These are phyloP conservation scores for Capsella bursapastoris DNA, from an alignment of 345 rosid genomes.

Conservation along the genomic window DNA sequence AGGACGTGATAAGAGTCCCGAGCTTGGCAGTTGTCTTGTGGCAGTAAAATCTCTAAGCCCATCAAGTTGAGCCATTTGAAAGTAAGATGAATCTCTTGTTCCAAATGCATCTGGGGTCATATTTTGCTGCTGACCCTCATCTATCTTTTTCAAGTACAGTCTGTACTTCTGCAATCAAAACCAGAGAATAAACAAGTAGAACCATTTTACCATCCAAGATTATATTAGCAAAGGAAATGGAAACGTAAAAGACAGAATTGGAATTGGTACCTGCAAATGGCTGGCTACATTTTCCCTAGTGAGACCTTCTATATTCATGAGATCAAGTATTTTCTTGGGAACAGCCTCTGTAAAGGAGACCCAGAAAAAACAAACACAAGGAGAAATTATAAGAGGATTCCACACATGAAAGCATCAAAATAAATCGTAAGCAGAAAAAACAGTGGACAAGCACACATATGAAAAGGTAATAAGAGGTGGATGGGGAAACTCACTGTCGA, in stretches of 20 bases:
- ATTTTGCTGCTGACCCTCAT: conserved; percentile 60
- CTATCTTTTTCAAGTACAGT: conserved; percentile 75
- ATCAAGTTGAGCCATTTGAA: conserved; percentile 57
- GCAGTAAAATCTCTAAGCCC: conserved; percentile 62
- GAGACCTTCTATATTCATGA: conserved; percentile 88
- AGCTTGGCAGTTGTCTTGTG: conserved; percentile 60
- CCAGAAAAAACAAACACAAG: conserved; percentile 13
- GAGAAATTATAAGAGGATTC: conserved; percentile 9
- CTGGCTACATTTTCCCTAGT: conserved; percentile 99
- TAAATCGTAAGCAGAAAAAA: neutral
- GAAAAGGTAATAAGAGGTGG: neutral
- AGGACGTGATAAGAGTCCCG: conserved; percentile 59
- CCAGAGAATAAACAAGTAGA: conserved; percentile 7
- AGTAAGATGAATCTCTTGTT: conserved; percentile 59
- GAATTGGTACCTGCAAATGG: conserved; percentile 75
- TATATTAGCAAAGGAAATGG: neutral
- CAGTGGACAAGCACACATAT: neutral
- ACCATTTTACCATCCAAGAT: conserved; percentile 18
- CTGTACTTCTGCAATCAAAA: conserved; percentile 73
- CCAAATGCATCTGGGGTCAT: conserved; percentile 60
- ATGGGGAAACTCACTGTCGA: conserved; percentile 67
- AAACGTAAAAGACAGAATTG: neutral
- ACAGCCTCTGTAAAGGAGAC: conserved; percentile 74
- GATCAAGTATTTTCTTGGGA: conserved; percentile 90
- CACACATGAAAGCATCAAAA: neutral